These are phyloP conservation scores for Malus fusca DNA, from an alignment of 306 rosid genomes.

Conservation along the genomic window DNA sequence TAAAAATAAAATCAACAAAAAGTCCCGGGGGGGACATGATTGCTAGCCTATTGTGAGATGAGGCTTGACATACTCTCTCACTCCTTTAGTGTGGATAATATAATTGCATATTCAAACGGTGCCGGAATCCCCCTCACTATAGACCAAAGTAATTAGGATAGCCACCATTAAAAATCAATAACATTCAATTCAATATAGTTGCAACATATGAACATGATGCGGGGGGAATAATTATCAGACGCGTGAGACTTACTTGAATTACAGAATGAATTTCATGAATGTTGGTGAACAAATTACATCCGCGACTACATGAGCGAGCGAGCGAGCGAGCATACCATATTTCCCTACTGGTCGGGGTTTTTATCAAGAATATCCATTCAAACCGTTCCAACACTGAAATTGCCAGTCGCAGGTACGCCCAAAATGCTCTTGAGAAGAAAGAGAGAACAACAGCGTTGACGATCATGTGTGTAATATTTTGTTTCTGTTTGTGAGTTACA, in stretches of 20 bases:
- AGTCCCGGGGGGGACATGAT: no score
- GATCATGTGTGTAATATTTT: background rate
- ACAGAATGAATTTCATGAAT: slow-evolving; percentile 41
- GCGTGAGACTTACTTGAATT: slow-evolving; percentile 17
- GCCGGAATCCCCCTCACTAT: no score
- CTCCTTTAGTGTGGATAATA: no score
- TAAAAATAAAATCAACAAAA: no score
- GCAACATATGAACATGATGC: background rate
- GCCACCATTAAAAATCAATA: background rate
- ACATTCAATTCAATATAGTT: background rate
- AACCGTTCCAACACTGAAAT: slow-evolving; percentile 23
- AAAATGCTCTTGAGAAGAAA: background rate
- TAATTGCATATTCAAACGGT: no score
- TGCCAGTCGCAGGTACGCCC: slow-evolving; percentile 15
- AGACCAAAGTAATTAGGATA: no score
- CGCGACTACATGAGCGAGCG: slow-evolving; percentile 21
- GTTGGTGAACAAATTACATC: slow-evolving; percentile 42
- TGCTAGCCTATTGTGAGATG: no score
- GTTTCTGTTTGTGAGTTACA: background rate
- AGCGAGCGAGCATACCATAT: slow-evolving; percentile 7
- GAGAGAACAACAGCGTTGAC: background rate
- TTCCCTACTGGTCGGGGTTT: background rate
- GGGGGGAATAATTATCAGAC: slow-evolving; percentile 6
- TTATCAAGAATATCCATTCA: slow-evolving; percentile 19
- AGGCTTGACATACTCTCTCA: no score